phyloP scores from a whole-genome alignment of 140 eudicot species.

The Ambrosia hybrid region DNA sequence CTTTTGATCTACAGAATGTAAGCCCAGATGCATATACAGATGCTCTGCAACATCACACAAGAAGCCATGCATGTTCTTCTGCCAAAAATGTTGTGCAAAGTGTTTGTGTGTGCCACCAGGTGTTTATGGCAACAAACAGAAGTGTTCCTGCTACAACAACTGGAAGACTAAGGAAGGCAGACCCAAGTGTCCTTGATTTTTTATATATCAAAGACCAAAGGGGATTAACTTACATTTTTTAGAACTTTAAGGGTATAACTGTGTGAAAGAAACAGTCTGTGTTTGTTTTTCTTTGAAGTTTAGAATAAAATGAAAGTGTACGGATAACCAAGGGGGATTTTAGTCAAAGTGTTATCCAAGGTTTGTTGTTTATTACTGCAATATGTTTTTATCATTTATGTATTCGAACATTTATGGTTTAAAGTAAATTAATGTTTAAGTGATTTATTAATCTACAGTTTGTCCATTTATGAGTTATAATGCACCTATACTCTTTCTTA shows the following conservation, averaged over 20 bases:
- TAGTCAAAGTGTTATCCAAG: constrained; percentile 34
- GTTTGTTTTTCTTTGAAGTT: not conserved
- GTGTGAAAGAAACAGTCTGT: not conserved
- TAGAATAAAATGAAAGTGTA: constrained; percentile 28
- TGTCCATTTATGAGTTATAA: not conserved
- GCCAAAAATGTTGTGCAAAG: constrained; percentile 15
- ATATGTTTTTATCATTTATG: not conserved
- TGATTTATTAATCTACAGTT: too few relatives aligned
- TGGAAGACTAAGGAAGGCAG: constrained; percentile 4
- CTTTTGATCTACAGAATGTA: constrained; percentile 44
- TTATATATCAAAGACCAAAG: not conserved
- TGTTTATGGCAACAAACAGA: constrained; percentile 21
- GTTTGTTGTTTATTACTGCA: constrained; percentile 1
- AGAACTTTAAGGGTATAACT: constrained; percentile 22
- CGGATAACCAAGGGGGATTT: constrained; percentile 33
- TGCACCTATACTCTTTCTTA: too few relatives aligned
- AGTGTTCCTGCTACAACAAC: constrained; percentile 19
- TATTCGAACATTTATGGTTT: not conserved
- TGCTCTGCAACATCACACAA: constrained; percentile 51
- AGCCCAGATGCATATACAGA: constrained; percentile 54
- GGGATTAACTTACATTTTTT: constrained; percentile 9
- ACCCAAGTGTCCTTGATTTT: constrained; percentile 20
- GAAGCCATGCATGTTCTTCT: constrained; percentile 20
- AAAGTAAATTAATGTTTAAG: not conserved
- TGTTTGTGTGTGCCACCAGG: constrained; percentile 15